Evolutionary conservation across 2,329 filamentous ascomycete genomes (phyloP).

Genomic region (Cladobotryum protrusum): DNA sequence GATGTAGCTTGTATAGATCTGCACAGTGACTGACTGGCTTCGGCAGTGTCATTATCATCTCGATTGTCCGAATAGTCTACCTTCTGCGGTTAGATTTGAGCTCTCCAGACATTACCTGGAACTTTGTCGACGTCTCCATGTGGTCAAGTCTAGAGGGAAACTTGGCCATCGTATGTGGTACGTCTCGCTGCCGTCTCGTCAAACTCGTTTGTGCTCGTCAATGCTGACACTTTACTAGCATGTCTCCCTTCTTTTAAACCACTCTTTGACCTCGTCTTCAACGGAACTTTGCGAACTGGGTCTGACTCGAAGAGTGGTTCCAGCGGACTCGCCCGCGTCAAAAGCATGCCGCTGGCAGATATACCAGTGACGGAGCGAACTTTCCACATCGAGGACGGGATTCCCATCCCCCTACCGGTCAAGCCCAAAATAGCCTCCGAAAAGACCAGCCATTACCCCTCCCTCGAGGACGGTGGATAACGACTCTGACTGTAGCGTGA

Average conservation of each 20-base stretch:
- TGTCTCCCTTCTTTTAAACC: constrained; percentile 9
- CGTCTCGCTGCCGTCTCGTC: not conserved
- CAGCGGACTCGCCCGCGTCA: too few species aligned
- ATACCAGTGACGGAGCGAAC: too few species aligned
- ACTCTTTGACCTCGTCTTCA: constrained; percentile 1
- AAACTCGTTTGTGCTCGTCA: too few species aligned
- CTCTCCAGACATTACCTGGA: constrained; percentile 21
- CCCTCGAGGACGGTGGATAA: too few species aligned
- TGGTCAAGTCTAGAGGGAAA: constrained; percentile 20
- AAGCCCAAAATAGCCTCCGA: too few species aligned
- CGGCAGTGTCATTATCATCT: constrained; percentile 12
- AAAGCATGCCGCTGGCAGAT: too few species aligned
- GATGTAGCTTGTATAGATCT: too few species aligned
- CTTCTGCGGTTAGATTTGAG: constrained; percentile 13
- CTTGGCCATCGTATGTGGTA: constrained; percentile 20
- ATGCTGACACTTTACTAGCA: not conserved
- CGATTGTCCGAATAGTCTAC: constrained; percentile 12
- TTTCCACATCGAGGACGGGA: too few species aligned
- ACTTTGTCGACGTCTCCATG: constrained; percentile 15
- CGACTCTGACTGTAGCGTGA: too few species aligned
- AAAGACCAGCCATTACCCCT: too few species aligned
- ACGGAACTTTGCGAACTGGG: not conserved
- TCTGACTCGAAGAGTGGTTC: too few species aligned
- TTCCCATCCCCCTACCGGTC: too few species aligned
- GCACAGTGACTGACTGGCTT: not conserved